These are phyloP conservation scores for Aspergillus versicolor DNA, from an alignment of 2,329 filamentous ascomycete genomes.

Conservation along the genomic window DNA sequence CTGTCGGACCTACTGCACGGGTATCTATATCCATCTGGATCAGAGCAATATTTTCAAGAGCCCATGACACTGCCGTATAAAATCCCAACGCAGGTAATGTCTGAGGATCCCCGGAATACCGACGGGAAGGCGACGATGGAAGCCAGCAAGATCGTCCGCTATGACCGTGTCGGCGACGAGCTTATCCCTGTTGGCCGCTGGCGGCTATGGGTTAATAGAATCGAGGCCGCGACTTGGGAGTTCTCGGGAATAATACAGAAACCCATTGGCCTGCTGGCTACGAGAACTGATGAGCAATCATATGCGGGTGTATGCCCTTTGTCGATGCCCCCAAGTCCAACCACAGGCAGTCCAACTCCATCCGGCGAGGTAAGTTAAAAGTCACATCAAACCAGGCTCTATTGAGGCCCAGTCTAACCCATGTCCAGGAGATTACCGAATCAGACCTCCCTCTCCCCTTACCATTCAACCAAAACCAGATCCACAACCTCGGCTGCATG, in stretches of 20 bases:
- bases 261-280: background rate
- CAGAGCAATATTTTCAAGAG: background rate
- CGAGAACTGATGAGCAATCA: too few species aligned
- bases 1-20: background rate
- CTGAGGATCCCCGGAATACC: background rate
- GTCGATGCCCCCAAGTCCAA: background rate
- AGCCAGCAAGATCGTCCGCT: background rate
- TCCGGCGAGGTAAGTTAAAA: too few species aligned
- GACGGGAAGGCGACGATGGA: background rate
- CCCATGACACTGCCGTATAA: background rate
- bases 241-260: background rate
- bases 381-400: too few species aligned
- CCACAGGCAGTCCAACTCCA: background rate
- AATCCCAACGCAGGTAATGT: background rate
- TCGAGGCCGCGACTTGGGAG: background rate
- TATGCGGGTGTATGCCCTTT: background rate
- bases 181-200: background rate
- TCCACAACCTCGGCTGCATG: too few species aligned
- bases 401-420: too few species aligned
- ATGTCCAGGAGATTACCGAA: fast-evolving
- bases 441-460: too few species aligned
- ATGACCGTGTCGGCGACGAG: background rate
- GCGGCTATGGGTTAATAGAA: background rate
- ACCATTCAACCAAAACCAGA: too few species aligned
- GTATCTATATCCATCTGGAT: background rate